Evolutionary conservation across 371 early-diverging fungal genomes (phyloP).

Genomic region (Choanephora cucurbitarum): DNA sequence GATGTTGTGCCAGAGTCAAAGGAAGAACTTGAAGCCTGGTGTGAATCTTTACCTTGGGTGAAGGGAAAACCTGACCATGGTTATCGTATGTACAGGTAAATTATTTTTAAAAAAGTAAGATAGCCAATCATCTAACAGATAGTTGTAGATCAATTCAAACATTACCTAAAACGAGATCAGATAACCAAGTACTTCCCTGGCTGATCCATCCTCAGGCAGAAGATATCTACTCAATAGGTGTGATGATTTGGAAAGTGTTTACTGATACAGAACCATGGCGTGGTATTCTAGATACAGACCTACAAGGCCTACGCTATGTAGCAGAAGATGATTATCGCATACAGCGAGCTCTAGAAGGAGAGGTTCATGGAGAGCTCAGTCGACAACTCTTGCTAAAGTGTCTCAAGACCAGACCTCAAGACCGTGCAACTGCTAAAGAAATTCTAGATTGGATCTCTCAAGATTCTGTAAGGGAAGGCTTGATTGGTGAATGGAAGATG

Average conservation of each 20-base stretch:
- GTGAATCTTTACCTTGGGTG: conserved; percentile 54
- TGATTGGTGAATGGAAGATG: conserved; percentile 53
- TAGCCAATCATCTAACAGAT: too few species aligned
- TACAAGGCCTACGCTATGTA: conserved; percentile 61
- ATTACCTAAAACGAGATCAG: conserved; percentile 57
- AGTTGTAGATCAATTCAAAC: conserved; percentile 66
- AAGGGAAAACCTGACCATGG: conserved; percentile 67
- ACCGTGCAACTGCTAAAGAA: conserved; percentile 50
- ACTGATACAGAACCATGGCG: conserved; percentile 70
- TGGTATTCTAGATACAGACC: conserved; percentile 65
- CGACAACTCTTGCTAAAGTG: conserved; percentile 53
- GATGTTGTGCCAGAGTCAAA: conserved; percentile 50
- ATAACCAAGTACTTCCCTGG: conserved; percentile 50
- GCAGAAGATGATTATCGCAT: conserved; percentile 63
- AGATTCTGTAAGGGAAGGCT: conserved; percentile 28
- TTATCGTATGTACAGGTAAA: conserved; percentile 58
- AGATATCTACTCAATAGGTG: conserved; percentile 66
- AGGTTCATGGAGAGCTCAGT: conserved; percentile 53
- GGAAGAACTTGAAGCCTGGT: conserved; percentile 52
- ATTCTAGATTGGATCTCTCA: conserved; percentile 49
- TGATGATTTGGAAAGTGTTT: conserved; percentile 69
- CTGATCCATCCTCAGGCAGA: conserved; percentile 65
- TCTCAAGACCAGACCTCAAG: conserved; percentile 52
- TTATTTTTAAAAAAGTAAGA: too few species aligned
- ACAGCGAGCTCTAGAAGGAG: conserved; percentile 53